Evolutionary conservation across 2,329 filamentous ascomycete species (phyloP), one percentile per base, ranked within the genome.

Genomic region (Penicillium glabrum): DNA sequence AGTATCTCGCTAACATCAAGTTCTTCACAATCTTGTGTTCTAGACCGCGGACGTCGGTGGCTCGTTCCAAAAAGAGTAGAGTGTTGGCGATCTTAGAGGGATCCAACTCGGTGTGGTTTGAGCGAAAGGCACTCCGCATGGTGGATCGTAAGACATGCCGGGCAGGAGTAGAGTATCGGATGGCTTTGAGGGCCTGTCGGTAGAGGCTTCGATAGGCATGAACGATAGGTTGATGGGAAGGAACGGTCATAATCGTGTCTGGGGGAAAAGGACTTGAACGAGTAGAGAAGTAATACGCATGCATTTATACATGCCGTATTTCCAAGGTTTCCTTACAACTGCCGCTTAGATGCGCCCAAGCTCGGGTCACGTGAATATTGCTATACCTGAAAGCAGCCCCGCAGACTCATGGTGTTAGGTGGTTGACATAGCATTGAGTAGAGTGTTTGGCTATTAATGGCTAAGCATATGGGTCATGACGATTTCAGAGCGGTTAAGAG

Each of bases 141-240:
- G 71, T 75, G 51, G 79, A 71, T 50, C 79, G 79, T 19, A 85
- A 68, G 2, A 82, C 78, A 71, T 81, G 80, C 53, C 84, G 82
- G 21, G 80, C 78, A 11, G 85, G 85, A 47, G 77, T 80, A 1
- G 84, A 80, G 70, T 83, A 85, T 54, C 82, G 80, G 52, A 86
- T 74, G 3, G 83, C 83, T 51, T 79, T 79, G 21, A 87, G 73
- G 9, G 78, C 75, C 29, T 79, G 76, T 26, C 82, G 79, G 62
- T 83, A 83, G 43, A 88, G 74, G 53, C 81, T 77, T 57, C 85
- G 82, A 68, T 88, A 88, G 51, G 83, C 82, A 63, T 77, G 75
- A 54, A 82, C 54, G 46, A 85, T 63, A 11, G 67, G 65, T 54
- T 57, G 35, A 57, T 48, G 54, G 23, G 41, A 61, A 39, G 59